Base-by-base conservation (phyloP, 306 rosid species). In the Hylodesmum podocarpum region DNA sequence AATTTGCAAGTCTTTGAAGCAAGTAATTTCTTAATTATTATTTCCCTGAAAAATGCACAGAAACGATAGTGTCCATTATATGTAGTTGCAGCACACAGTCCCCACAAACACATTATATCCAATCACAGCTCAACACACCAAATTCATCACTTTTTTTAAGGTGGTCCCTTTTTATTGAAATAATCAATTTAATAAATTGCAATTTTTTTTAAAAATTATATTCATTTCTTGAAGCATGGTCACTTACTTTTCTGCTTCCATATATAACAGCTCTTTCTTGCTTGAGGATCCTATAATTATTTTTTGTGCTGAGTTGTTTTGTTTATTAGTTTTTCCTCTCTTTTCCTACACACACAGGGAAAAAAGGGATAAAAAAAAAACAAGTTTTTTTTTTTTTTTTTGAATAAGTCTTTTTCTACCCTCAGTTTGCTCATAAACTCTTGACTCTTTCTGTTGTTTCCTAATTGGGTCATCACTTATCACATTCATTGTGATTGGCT, bases 51-150 rank as follows among this genome's bases (percentile, higher is more conserved):
- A 66, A 67, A 70, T 53, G 79, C 49, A 74, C 21, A 40, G 15
- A 80, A 69, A 24, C 44, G 63, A 70, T 31, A 27, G 70, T 50
- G 81, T 62, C 27, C 13, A 80, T 76, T 83, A 81, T 86, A 82
- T 25, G 19, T 80, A 80, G 81, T 73, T 80, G 85, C 83, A 86
- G 76, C 73, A 25, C 37, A n/a, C 66, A 63, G 82, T 65, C 77
- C 88, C 87, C 85, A 86, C 84, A 84, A 40, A 57, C 81, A 64
- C 87, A 82, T 78, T 66, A 37, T 67, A 73, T 61, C 93, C 93
- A 88, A 91, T 91, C 93, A 89, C 75, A 77, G 68, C 77, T 63
- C 85, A 78, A 81, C 93, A 51, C 89, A 78, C 82, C 93, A 89
- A 61, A 88, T 80, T 75, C 84, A 71, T 72, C 18, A 39, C 76